phyloP scores from a whole-genome alignment of 768 basidiomycete genomes.

The Boletus eberwhitei region DNA sequence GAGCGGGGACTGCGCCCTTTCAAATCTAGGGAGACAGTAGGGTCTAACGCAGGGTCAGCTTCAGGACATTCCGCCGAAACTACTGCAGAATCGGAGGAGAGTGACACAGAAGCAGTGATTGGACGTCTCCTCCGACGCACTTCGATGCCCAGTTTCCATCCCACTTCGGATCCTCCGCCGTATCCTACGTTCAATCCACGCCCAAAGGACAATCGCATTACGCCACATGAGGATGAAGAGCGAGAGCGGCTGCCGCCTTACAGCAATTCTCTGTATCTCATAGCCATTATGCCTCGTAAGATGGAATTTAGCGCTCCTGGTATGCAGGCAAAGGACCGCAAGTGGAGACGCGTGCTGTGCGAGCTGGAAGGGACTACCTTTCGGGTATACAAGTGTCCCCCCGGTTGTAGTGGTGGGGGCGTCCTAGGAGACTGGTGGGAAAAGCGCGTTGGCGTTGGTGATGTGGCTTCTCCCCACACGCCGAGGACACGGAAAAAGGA shows the following conservation, averaged over 20 bases:
- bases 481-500: conserved; percentile 23
- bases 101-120: conserved; percentile 28
- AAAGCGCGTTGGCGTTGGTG: conserved; percentile 68
- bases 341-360: conserved; percentile 86
- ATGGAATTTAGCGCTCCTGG: conserved; percentile 89
- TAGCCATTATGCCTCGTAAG: conserved; percentile 82
- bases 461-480: conserved; percentile 38
- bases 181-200: conserved; percentile 50
- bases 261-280: conserved; percentile 76
- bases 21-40: conserved; percentile 15
- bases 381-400: conserved; percentile 62
- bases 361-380: conserved; percentile 92
- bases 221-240: conserved; percentile 78
- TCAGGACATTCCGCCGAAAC: conserved; percentile 11
- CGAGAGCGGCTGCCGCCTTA: conserved; percentile 77
- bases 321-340: conserved; percentile 82
- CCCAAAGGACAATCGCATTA: conserved; percentile 19
- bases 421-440: conserved; percentile 77
- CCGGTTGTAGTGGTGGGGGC: conserved; percentile 43
- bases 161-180: conserved; percentile 60
- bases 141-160: conserved; percentile 68
- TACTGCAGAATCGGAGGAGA: conserved; percentile 17
- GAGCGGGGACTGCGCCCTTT: conserved; percentile 19
- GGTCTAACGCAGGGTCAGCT: conserved; percentile 11
- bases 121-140: conserved; percentile 52